Conservation (phyloP, 2,329 filamentous ascomycete genomes). For the Colletotrichum spaethianum region DNA sequence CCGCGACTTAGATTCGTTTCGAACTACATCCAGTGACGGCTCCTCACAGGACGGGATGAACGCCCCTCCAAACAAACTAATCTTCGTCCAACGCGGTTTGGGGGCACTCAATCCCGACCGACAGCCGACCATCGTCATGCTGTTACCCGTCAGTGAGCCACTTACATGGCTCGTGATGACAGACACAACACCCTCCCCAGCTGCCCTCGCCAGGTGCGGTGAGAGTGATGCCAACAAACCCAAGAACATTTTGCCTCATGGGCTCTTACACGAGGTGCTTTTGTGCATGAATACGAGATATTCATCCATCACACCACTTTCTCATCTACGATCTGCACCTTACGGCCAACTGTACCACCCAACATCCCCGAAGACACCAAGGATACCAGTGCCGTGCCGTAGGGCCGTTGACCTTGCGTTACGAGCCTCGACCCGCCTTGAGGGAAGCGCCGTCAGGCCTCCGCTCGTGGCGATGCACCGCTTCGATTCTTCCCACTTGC, state of each 20-base stretch:
- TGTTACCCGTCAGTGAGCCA: slow-evolving; percentile 14
- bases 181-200: neutral
- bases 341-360: slow-evolving; percentile 19
- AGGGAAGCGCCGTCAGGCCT: slow-evolving; percentile 18
- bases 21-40: slow-evolving; percentile 16
- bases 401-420: slow-evolving; percentile 7
- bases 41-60: slow-evolving; percentile 26
- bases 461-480: slow-evolving; percentile 26
- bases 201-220: slow-evolving; percentile 8
- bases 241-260: slow-evolving; percentile 21
- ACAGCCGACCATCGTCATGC: slow-evolving; percentile 16
- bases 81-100: neutral
- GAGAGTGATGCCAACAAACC: slow-evolving; percentile 1
- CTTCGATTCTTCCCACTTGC: neutral
- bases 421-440: slow-evolving; percentile 15
- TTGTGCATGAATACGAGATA: slow-evolving; percentile 40
- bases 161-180: slow-evolving; percentile 1
- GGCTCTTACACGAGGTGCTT: slow-evolving; percentile 19
- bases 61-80: neutral
- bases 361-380: slow-evolving; percentile 12
- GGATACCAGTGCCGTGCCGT: slow-evolving; percentile 23
- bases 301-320: slow-evolving; percentile 24
- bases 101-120: slow-evolving; percentile 16
- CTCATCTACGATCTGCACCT: slow-evolving; percentile 29
- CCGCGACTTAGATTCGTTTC: slow-evolving; percentile 26